Percentiles rank a stretch among this genome's conserved stretches.
Conservation (phyloP, 768 basidiomycete genomes). For the Mycena galopus region DNA sequence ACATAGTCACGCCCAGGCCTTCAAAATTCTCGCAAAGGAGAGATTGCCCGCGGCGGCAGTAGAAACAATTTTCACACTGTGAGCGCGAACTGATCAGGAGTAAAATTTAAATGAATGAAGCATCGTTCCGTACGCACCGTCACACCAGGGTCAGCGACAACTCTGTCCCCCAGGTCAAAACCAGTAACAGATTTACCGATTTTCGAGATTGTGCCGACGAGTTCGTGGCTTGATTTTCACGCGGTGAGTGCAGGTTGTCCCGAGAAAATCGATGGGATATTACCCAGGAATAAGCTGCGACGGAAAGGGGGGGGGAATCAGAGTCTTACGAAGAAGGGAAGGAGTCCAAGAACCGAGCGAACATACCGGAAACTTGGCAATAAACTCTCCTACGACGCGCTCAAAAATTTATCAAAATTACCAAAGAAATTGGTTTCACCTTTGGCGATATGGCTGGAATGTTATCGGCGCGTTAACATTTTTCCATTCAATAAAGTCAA, state of each 20-base stretch:
- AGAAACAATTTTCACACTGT: slow-evolving; percentile 77
- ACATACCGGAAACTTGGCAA: slow-evolving; percentile 76
- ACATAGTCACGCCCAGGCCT: slow-evolving; percentile 70
- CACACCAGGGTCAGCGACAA: slow-evolving; percentile 57
- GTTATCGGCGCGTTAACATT: background rate
- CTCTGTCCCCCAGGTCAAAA: slow-evolving; percentile 56
- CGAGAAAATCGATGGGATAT: background rate
- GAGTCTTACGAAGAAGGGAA: background rate
- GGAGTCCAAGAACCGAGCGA: background rate
- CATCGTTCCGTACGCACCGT: slow-evolving; percentile 41
- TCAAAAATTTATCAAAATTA: slow-evolving; percentile 3
- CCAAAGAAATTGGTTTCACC: slow-evolving; percentile 1
- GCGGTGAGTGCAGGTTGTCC: background rate
- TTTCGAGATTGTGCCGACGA: slow-evolving; percentile 55
- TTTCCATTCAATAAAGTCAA: slow-evolving; percentile 28
- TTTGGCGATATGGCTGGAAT: slow-evolving; percentile 35
- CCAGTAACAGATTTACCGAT: slow-evolving; percentile 58
- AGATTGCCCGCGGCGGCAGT: slow-evolving; percentile 77
- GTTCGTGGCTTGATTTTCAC: slow-evolving; percentile 48
- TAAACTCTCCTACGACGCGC: slow-evolving; percentile 68
- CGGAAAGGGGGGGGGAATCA: no score
- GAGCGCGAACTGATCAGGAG: background rate
- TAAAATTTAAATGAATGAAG: slow-evolving; percentile 30
- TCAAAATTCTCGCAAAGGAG: slow-evolving; percentile 81
- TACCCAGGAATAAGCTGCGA: slow-evolving; percentile 53